Evolutionary conservation across 345 rosid genomes (phyloP).

Genomic region (Euphorbia peplus): DNA sequence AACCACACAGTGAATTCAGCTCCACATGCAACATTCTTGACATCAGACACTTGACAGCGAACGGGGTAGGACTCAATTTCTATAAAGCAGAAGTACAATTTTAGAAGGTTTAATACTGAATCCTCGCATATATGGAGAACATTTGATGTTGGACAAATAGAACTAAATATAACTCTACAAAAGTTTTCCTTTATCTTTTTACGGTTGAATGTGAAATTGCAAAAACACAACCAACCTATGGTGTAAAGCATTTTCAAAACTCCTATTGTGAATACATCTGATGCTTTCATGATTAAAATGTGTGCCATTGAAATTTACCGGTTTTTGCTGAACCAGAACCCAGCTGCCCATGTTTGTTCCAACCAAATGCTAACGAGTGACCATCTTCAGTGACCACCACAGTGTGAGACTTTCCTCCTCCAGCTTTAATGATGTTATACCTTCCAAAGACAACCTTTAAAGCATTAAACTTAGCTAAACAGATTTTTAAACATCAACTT

Average conservation of each 20-base stretch:
- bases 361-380: constrained; percentile 79
- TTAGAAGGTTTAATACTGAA: neutral
- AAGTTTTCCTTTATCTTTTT: neutral
- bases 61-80: constrained; percentile 77
- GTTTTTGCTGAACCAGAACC: constrained; percentile 75
- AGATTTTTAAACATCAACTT: neutral
- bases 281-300: neutral
- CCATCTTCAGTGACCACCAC: constrained; percentile 82
- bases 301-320: constrained; percentile 39
- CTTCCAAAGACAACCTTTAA: constrained; percentile 31
- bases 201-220: neutral
- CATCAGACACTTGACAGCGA: constrained; percentile 74
- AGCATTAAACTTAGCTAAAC: neutral
- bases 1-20: constrained; percentile 95
- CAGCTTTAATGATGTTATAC: constrained; percentile 69
- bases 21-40: constrained; percentile 76
- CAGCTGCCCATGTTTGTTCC: constrained; percentile 96
- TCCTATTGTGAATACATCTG: neutral
- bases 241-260: neutral
- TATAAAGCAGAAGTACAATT: constrained; percentile 26
- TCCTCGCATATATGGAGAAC: neutral
- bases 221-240: neutral
- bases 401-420: constrained; percentile 76
- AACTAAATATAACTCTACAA: neutral
- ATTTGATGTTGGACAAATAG: neutral